phyloP scores from a whole-genome alignment of 176 grass and related monocot species.

The Tillandsia fasciculata region DNA sequence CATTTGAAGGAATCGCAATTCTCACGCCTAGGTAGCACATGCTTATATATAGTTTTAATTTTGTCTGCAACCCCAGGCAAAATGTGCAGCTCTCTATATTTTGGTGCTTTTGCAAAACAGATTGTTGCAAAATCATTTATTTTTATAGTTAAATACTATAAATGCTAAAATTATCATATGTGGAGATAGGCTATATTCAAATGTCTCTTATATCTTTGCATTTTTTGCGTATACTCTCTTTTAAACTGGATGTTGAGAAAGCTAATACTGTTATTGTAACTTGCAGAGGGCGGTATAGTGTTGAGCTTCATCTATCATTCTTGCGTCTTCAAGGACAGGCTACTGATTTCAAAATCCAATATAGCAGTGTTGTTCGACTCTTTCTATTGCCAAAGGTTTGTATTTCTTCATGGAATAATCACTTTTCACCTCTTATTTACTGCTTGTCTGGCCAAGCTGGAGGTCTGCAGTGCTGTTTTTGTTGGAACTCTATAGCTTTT shows the following conservation, averaged over 20 bases:
- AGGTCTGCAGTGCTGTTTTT: not conserved
- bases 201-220: too few species aligned
- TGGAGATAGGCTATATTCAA: too few species aligned
- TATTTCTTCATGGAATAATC: conserved; percentile 9
- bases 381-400: conserved; percentile 91
- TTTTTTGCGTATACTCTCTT: too few species aligned
- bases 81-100: not conserved
- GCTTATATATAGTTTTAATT: conserved; percentile 1
- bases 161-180: too few species aligned
- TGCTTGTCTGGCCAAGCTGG: too few species aligned
- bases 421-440: too few species aligned
- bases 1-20: conserved; percentile 92
- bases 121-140: too few species aligned
- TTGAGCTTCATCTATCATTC: conserved; percentile 85
- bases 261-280: conserved; percentile 3
- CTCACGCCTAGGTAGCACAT: conserved; percentile 79
- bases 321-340: conserved; percentile 85
- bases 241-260: not conserved
- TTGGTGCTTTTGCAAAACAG: not conserved
- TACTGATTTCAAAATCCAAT: conserved; percentile 99
- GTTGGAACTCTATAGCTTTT: not conserved
- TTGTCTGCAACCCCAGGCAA: not conserved
- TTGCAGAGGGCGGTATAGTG: conserved; percentile 74
- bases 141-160: too few species aligned
- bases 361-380: conserved; percentile 81